phyloP scores from a whole-genome alignment of 306 rosid genomes.

The Citrullus mucosospermus region DNA sequence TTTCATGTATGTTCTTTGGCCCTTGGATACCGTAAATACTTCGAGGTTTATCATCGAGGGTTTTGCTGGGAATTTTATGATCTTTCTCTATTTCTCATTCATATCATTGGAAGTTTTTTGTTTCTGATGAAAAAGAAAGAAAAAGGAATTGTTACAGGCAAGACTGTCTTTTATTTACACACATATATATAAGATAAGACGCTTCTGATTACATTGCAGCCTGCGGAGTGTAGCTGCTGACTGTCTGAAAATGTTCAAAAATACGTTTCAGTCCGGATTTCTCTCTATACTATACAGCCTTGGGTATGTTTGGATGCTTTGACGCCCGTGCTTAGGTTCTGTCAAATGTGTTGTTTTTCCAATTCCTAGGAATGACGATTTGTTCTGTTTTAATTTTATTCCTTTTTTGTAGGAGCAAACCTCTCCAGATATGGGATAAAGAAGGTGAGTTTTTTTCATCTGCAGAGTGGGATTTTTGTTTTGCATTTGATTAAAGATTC shows the following conservation, averaged over 20 bases:
- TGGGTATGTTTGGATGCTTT: slow-evolving; percentile 40
- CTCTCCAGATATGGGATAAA: slow-evolving; percentile 97
- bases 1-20: not conserved
- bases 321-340: not conserved
- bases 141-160: too few relatives aligned
- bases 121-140: not conserved
- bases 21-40: not conserved
- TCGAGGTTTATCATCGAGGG: not conserved
- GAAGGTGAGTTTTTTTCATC: slow-evolving; percentile 46
- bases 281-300: slow-evolving; percentile 89
- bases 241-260: slow-evolving; percentile 62
- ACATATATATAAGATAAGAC: not conserved
- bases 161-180: too few relatives aligned
- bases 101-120: not conserved
- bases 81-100: not conserved
- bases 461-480: not conserved
- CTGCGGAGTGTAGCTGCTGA: slow-evolving; percentile 13
- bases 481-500: not conserved
- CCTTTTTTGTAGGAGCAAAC: slow-evolving; percentile 59
- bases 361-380: not conserved
- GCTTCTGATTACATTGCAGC: slow-evolving; percentile 3
- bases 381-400: not conserved
- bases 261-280: slow-evolving; percentile 94
- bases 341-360: not conserved
- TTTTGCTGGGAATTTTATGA: not conserved